Evolutionary conservation across 768 basidiomycete genomes (phyloP).

Genomic region (Boletus huronensis): DNA sequence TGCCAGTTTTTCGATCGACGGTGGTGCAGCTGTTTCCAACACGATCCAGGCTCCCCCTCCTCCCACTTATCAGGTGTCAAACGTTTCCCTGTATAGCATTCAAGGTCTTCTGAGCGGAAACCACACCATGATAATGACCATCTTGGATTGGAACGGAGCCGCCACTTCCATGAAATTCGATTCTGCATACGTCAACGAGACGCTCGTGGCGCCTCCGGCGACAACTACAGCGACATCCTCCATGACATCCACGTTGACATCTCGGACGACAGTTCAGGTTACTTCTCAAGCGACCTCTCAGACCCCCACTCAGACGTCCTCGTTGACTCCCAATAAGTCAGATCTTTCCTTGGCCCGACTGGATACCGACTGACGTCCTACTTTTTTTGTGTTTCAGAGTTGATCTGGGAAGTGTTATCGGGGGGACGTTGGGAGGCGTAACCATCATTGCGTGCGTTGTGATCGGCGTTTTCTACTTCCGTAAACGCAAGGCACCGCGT

Average conservation of each 20-base stretch:
- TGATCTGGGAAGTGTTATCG: constrained; percentile 13
- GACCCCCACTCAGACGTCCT: neutral
- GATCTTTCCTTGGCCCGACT: neutral
- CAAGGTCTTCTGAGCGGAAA: constrained; percentile 16
- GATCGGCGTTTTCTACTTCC: constrained; percentile 5
- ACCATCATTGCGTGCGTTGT: neutral
- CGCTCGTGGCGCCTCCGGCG: constrained; percentile 9
- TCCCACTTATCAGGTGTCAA: constrained; percentile 20
- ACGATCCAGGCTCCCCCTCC: constrained; percentile 2
- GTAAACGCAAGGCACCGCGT: constrained; percentile 1
- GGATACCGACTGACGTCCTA: constrained; percentile 1
- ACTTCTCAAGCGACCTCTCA: neutral
- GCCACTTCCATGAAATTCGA: constrained; percentile 27
- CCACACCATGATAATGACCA: constrained; percentile 22
- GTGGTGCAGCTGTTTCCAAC: neutral
- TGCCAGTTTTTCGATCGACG: constrained; percentile 23
- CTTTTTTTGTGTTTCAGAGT: constrained; percentile 2
- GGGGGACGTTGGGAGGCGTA: constrained; percentile 13
- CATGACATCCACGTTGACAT: neutral
- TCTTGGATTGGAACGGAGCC: constrained; percentile 17
- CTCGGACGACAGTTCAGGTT: neutral
- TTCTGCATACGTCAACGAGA: constrained; percentile 24
- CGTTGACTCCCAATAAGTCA: constrained; percentile 7
- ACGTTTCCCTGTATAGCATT: constrained; percentile 15
- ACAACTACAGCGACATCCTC: constrained; percentile 1